A percentile compares a stretch with the other conserved stretches of the same genome.
Evolutionary conservation across 2,329 filamentous ascomycete genomes (phyloP).

Genomic region (Epichloe sp.): DNA sequence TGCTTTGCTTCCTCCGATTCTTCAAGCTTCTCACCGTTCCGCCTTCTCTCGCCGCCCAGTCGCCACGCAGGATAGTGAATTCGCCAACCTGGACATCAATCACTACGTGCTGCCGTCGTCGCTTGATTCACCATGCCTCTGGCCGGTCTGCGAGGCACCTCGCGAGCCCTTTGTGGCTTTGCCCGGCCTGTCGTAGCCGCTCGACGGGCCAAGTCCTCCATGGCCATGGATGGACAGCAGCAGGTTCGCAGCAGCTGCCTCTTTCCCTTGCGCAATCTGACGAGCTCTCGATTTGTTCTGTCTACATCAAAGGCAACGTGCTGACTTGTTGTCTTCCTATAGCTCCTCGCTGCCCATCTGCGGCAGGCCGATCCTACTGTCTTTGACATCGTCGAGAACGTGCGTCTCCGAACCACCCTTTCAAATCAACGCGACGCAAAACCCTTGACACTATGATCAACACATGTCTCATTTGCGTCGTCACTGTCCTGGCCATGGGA

Average conservation of each 20-base stretch:
- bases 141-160: slow-evolving; percentile 33
- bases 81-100: neutral
- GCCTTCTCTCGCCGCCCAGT: neutral
- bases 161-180: slow-evolving; percentile 32
- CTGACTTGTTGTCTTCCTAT: slow-evolving; percentile 24
- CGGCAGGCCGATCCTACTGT: slow-evolving; percentile 77
- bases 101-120: neutral
- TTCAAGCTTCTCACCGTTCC: neutral
- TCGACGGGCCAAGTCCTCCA: slow-evolving; percentile 31
- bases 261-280: neutral
- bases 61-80: neutral
- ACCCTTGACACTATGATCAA: neutral
- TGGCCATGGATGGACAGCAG: slow-evolving; percentile 43
- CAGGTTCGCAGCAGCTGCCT: slow-evolving; percentile 28
- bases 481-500: neutral
- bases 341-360: slow-evolving; percentile 72
- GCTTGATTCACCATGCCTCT: slow-evolving; percentile 29
- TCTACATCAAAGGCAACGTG: neutral
- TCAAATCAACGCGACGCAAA: neutral
- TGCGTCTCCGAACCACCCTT: slow-evolving; percentile 22
- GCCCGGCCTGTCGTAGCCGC: slow-evolving; percentile 18
- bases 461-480: neutral
- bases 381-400: slow-evolving; percentile 83
- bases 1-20: neutral
- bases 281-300: slow-evolving; percentile 6